Base-by-base conservation (phyloP, 2,329 filamentous ascomycete species). In the Geosmithia putterillii region DNA sequence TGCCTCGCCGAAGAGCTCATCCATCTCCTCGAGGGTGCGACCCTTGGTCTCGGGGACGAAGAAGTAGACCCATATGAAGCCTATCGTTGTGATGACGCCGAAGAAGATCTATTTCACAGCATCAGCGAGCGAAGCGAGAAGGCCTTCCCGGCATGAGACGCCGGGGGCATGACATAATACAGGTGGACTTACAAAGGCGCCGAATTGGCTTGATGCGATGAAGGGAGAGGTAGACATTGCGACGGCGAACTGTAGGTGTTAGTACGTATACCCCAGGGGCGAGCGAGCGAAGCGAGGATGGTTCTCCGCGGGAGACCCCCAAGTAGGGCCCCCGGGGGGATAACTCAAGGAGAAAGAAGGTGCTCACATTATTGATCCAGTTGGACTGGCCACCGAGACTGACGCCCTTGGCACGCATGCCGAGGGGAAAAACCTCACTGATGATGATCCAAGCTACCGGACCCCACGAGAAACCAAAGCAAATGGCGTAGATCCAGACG, bases 371-470 rank as follows among this genome's bases (percentile, higher is more conserved):
- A 14, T 67, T 76, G 71, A 78, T 77, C 73, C 76, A 80, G 56
- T 81, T 82, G 51, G 70, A 73, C 2, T 72, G 76, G 2, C 79
- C 80, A 15, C 80, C 82, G 0, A 88, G 64, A 0, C 82, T 71
- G 12, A 83, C 81, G 36, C 83, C 83, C 46, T 86, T 84, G 1
- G 83, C 74, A 2, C 82, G 72, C 9, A 77, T 78, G 45, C 74
- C 79, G 5, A 86, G 61, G 0, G 83, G 83, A 78, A 80, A 88
- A 37, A 88, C 76, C 60, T 87, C 83, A 2, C 81, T 75, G 1
- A 86, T 73, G 44, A 88, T 69, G 47, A 86, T 83, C 83, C 83
- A 87, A 0, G 79, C 74, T 51, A 77, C 81, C 2, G 82, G 83
- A 0, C 82, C 81, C 83, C 83, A 88, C 0, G 73, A 79, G 56